Evolutionary conservation across 2,329 filamentous ascomycete genomes (phyloP), one percentile per base, ranked within the genome.

Genomic region (Aspergillus sojae): DNA sequence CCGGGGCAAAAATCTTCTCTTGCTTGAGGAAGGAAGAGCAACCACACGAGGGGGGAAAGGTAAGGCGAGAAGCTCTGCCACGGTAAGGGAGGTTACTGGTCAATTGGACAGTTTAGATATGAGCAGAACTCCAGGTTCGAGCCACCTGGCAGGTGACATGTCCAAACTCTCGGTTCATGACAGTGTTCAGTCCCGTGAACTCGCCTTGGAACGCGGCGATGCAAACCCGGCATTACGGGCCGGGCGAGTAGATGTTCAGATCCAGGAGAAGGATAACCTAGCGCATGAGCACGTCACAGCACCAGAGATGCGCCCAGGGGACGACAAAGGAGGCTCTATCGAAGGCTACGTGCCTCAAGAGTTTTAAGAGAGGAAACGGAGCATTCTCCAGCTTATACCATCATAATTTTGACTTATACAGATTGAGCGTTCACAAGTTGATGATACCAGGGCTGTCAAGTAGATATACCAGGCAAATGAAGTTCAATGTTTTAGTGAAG

Each of bases 11-110:
- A 75, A 82, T 50, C 86, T 93, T 65, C 84, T 90, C 41, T 73
- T 93, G 41, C 77, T 90, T 1, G 88, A 92, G 60, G 92, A 96
- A 75, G 86, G 69, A 6, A 73, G 77, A 48, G 68, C 69, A 4
- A 65, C 46, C 32, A 58, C 66, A 14, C 67, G 66, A 23, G 60
- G 66, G 61, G 62, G 68, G 6, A 69, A 72, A 50, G 63, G 67
- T 41, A 64, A 70, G 53, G 62, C 60, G 36, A 68, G 66, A 30
- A 58, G 61, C 30, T 50, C 71, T 9, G 61, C 66, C 12, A 64
- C 65, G 2, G 61, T 70, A 23, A 59, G 56, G 14, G 68, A 85
- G 50, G 70, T 72, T 19, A 61, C 65, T 19, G 70, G 66, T 34
- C 65, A 66, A 28, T 34, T 74, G 57, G 70, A 64, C 11, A 62